Percentiles rank a stretch among this genome's conserved stretches.
phyloP scores from a whole-genome alignment of 202 grass and related monocot species.

The Setaria viridis region DNA sequence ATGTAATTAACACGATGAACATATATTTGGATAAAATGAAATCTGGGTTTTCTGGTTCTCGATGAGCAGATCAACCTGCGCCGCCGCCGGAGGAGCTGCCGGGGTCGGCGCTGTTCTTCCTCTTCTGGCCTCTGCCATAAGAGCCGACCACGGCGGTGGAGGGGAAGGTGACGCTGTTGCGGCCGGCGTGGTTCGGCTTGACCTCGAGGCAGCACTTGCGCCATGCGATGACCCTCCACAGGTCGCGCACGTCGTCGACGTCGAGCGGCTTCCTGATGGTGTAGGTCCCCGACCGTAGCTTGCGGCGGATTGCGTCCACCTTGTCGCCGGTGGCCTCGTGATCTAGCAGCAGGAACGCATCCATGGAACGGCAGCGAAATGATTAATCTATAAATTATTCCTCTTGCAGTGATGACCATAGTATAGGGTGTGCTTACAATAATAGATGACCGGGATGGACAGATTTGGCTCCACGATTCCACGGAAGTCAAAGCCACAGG shows the following conservation, averaged over 20 bases:
- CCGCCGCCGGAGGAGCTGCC: no score
- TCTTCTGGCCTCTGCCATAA: no score
- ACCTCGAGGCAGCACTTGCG: not conserved
- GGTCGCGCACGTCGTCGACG: not conserved
- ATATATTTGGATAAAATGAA: no score
- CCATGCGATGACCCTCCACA: conserved; percentile 34
- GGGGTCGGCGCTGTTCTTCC: no score
- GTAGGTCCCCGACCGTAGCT: conserved; percentile 8
- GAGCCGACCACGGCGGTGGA: no score
- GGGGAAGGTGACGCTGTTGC: no score
- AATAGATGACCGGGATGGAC: conserved; percentile 43
- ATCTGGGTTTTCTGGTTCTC: no score
- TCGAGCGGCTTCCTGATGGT: conserved; percentile 38
- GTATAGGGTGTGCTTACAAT: not conserved
- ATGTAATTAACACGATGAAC: no score
- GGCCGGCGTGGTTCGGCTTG: not conserved
- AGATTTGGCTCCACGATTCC: conserved; percentile 36
- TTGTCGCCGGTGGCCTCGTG: not conserved
- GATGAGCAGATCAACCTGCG: no score
- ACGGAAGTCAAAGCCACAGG: conserved; percentile 30
- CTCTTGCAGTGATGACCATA: not conserved
- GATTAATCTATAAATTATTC: no score
- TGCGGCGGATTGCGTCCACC: not conserved
- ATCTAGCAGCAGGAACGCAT: no score
- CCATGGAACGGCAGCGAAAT: no score